Base-by-base conservation (phyloP, 2,329 filamentous ascomycete species). In the Colletotrichum cereale region DNA sequence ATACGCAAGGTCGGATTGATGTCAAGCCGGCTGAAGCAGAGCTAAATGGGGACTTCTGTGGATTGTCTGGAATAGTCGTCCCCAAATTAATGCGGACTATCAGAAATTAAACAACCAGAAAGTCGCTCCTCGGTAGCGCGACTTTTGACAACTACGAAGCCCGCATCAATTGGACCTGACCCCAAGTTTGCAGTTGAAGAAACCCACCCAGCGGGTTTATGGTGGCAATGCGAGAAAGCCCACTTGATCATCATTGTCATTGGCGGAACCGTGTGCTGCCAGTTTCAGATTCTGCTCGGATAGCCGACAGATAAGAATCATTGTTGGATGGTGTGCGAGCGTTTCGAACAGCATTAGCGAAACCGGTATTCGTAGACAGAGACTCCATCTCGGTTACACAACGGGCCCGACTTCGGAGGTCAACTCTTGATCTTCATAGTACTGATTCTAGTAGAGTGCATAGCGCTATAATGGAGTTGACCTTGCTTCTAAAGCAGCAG, bases 221-320 rank as follows among this genome's bases (percentile, higher is more conserved):
- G 47, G 40, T 62, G 57, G 65, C 38, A 67, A 67, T 67, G 48
- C 38, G 21, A 36, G 21, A 12, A 8, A 67, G 57, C 65, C 65
- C 65, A 56, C 44, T 66, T 47, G 26, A 66, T 26, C 16, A 53
- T 44, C 11, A 53, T 58, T 44, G 10, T 18, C 26, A 66, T 58
- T 52, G 61, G 53, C 60, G 29, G n/a, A 26, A 47, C 14, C n/a
- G n/a, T 11, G 10, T 14, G 8, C 29, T 34, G 29, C 29, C 42
- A 62, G 7, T 44, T 48, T 24, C 5, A 14, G 36, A 29, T 52
- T 26, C 44, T 53, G 44, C 14, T 60, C 66, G 44, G 36, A 61
- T 47, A 66, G 47, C 67, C 62, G 48, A 70, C 47, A 57, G 67
- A 70, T 67, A 57, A 67, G 48, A 26, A 56, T 36, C 67, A 48